Conservation (phyloP, 202 grass and related monocot species). For the Setaria italica region DNA sequence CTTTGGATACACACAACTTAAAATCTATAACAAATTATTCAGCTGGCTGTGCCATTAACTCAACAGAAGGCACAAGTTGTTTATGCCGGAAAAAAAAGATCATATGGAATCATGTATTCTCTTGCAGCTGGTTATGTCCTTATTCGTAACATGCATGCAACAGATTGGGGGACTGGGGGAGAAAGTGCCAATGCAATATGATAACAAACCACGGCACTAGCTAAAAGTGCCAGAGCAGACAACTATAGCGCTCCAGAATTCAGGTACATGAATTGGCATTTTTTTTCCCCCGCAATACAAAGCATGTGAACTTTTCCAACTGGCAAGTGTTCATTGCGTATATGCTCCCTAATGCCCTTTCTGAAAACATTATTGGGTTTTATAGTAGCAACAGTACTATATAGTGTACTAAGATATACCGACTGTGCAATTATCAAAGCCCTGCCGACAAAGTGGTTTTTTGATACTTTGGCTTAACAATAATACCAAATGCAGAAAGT, state of each 20-base stretch:
- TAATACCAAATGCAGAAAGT: too few species aligned
- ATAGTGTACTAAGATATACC: background rate
- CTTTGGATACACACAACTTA: constrained; percentile 12
- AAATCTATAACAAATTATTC: background rate
- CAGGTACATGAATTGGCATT: constrained; percentile 12
- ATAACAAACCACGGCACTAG: constrained; percentile 17
- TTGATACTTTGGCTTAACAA: too few species aligned
- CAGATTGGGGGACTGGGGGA: background rate
- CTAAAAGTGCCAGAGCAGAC: background rate
- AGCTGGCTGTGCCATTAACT: background rate
- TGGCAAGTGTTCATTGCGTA: background rate
- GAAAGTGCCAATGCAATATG: constrained; percentile 18
- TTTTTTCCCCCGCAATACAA: background rate
- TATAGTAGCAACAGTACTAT: constrained; percentile 15
- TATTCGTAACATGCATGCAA: constrained; percentile 36
- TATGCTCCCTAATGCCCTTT: background rate
- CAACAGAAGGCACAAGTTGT: constrained; percentile 1
- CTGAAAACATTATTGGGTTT: background rate
- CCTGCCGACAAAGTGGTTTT: too few species aligned
- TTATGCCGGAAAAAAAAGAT: background rate
- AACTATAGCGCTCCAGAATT: constrained; percentile 20
- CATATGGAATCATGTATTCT: constrained; percentile 3
- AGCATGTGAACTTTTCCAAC: constrained; percentile 39
- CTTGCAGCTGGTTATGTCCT: constrained; percentile 1
- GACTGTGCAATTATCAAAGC: constrained; percentile 20